A percentile compares a stretch with the other conserved stretches of the same genome.
Evolutionary conservation across 192 early-diverging fungal species (phyloP).

Genomic region (Physocladia obscura): DNA sequence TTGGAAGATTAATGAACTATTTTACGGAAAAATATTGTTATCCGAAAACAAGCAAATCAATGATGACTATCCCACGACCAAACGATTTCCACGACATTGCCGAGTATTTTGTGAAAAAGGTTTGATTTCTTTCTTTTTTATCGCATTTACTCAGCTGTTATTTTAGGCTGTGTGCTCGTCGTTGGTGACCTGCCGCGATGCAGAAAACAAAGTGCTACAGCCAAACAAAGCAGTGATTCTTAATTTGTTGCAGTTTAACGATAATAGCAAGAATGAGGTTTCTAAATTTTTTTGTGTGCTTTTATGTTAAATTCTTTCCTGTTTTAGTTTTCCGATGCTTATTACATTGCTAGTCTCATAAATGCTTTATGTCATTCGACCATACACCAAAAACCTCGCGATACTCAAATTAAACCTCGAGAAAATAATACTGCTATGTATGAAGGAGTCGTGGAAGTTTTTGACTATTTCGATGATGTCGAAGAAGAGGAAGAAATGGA

Average conservation of each 20-base stretch:
- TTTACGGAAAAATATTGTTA: constrained; percentile 74
- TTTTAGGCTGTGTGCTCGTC: constrained; percentile 48
- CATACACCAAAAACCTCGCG: constrained; percentile 12
- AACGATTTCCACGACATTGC: constrained; percentile 86
- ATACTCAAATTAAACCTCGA: constrained; percentile 3
- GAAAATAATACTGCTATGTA: not conserved
- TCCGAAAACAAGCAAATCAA: constrained; percentile 35
- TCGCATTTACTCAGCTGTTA: not conserved
- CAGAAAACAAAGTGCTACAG: constrained; percentile 60
- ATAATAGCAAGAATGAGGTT: constrained; percentile 84
- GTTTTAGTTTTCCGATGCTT: constrained; percentile 72
- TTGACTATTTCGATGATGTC: constrained; percentile 21
- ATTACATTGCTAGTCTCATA: constrained; percentile 76
- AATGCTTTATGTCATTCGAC: constrained; percentile 59
- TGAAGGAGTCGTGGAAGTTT: constrained; percentile 38
- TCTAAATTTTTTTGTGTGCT: not conserved
- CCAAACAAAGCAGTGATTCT: constrained; percentile 68
- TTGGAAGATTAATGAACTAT: constrained; percentile 50
- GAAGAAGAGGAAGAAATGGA: constrained; percentile 9
- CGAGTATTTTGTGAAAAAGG: constrained; percentile 92
- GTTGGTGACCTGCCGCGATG: constrained; percentile 68
- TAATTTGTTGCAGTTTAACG: constrained; percentile 84
- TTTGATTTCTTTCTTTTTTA: too few relatives aligned
- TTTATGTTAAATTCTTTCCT: not conserved
- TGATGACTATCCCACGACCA: constrained; percentile 37